A percentile compares a stretch with the other conserved stretches of the same genome.
Conservation (phyloP, 2,329 filamentous ascomycete genomes). For the Colletotrichum navitas region DNA sequence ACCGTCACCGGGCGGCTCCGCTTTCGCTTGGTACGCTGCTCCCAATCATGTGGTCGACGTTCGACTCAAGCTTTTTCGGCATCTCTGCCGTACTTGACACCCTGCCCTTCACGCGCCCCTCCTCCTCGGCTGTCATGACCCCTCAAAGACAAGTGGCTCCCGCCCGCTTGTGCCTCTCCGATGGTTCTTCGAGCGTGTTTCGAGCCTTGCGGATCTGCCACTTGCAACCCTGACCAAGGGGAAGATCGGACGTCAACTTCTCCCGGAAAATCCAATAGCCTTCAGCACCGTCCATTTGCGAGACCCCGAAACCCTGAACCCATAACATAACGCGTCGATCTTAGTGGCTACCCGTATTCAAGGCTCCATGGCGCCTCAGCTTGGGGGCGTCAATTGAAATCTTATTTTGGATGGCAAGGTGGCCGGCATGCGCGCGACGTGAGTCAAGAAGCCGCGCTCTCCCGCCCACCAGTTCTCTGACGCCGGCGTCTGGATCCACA, state of each 20-base stretch:
- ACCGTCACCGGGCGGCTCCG: not conserved
- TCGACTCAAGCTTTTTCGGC: not conserved
- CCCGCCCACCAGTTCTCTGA: not conserved
- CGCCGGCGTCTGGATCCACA: not conserved
- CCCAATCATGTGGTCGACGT: not conserved
- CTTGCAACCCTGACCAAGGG: constrained; percentile 19
- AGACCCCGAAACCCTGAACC: constrained; percentile 10
- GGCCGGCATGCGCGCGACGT: not conserved
- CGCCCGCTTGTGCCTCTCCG: not conserved
- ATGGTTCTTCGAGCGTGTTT: constrained; percentile 33
- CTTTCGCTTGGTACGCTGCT: not conserved
- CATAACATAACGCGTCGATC: constrained; percentile 4
- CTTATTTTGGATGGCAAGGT: constrained; percentile 24
- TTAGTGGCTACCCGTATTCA: constrained; percentile 7
- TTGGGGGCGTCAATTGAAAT: constrained; percentile 34
- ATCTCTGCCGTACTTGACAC: constrained; percentile 4
- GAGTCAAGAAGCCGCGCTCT: not conserved
- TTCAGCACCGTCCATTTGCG: constrained; percentile 18
- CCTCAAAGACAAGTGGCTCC: not conserved
- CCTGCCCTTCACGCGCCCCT: not conserved
- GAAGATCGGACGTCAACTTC: constrained; percentile 34
- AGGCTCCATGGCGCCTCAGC: constrained; percentile 32
- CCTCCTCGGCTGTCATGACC: not conserved
- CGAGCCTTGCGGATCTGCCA: constrained; percentile 27
- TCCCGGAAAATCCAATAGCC: constrained; percentile 24